Base-by-base conservation (phyloP, 768 basidiomycete species). In the Nidularia sp. region DNA sequence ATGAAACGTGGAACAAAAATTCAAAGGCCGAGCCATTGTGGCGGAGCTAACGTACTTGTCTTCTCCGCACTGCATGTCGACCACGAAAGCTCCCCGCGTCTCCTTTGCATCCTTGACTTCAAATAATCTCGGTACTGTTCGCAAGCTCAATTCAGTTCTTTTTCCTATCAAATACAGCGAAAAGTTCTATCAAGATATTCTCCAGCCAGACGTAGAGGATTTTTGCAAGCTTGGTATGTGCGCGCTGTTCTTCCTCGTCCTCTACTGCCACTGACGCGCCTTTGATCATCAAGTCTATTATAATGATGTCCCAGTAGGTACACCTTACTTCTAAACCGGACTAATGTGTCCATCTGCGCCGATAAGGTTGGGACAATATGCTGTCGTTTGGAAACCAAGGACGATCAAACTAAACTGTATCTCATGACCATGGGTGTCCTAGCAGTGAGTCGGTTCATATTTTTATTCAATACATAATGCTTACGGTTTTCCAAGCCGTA, bases 371-470 rank as follows among this genome's bases (percentile, higher is more conserved):
- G 93, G 53, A 90, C 85, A 4, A 80, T 94, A 61, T 93, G 90
- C 67, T 92, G 89, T 71, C 82, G 90, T 53, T 68, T 93, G 54
- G 93, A 96, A 68, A 78, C 73, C 49, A 81, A 83, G 61, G 77
- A 80, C 60, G 78, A 72, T 44, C 68, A 75, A 58, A 73, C 69
- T 43, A 74, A 76, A 45, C 69, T 91, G 53, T 95, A 95, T 70
- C 77, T 94, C 63, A 91, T 93, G 86, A 95, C 93, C 47, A 86
- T 95, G 85, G 93, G 92, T 43, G 72, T 95, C 56, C 83, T 95
- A 51, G 91, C 90, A 51, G 91, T 93, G 72, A 70, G 83, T 25
- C 25, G 3, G 25, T 3, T 71, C 53, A 39, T 48, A 33, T n/a
- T 49, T 45, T 45, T 55, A 49, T 49, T 46, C 48, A 7, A 48